These are phyloP conservation scores for Mycena haematopus DNA, from an alignment of 768 basidiomycete species.

Conservation along the genomic window DNA sequence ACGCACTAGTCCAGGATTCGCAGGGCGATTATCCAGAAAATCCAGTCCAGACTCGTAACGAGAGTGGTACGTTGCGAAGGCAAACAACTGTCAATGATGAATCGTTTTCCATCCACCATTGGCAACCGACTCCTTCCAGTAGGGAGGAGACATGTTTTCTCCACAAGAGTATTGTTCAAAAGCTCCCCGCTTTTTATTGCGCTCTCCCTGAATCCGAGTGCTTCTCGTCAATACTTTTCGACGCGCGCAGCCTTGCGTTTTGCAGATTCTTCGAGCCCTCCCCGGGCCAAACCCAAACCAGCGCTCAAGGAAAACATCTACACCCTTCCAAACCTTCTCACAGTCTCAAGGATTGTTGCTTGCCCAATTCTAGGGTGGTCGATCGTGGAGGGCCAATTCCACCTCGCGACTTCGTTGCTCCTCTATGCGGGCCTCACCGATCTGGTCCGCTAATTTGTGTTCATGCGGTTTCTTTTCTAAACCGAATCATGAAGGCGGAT, in stretches of 20 bases:
- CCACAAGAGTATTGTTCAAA: neutral
- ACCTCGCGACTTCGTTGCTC: slow-evolving; percentile 81
- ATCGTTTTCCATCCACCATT: slow-evolving; percentile 9
- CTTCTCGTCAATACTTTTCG: slow-evolving; percentile 20
- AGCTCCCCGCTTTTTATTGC: neutral
- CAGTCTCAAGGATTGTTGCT: slow-evolving; percentile 83
- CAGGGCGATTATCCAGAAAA: too few relatives aligned
- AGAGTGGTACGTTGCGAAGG: too few relatives aligned
- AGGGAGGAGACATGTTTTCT: slow-evolving; percentile 5
- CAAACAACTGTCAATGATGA: slow-evolving; percentile 20
- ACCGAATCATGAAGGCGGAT: slow-evolving; percentile 66
- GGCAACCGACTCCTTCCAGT: neutral
- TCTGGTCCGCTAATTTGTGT: slow-evolving; percentile 60
- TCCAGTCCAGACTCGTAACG: too few relatives aligned
- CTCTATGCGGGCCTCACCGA: slow-evolving; percentile 94
- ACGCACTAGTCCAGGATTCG: too few relatives aligned
- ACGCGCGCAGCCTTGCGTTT: slow-evolving; percentile 23
- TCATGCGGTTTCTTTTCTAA: slow-evolving; percentile 20
- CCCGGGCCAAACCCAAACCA: too few relatives aligned
- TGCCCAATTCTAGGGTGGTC: slow-evolving; percentile 94
- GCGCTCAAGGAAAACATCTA: slow-evolving; percentile 86
- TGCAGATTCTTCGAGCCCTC: slow-evolving; percentile 27
- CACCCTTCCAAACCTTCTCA: slow-evolving; percentile 91
- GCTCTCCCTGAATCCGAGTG: neutral
- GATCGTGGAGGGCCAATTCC: slow-evolving; percentile 81